phyloP scores from a whole-genome alignment of 2,329 filamentous ascomycete genomes.

The Sclerotinia spermophila region DNA sequence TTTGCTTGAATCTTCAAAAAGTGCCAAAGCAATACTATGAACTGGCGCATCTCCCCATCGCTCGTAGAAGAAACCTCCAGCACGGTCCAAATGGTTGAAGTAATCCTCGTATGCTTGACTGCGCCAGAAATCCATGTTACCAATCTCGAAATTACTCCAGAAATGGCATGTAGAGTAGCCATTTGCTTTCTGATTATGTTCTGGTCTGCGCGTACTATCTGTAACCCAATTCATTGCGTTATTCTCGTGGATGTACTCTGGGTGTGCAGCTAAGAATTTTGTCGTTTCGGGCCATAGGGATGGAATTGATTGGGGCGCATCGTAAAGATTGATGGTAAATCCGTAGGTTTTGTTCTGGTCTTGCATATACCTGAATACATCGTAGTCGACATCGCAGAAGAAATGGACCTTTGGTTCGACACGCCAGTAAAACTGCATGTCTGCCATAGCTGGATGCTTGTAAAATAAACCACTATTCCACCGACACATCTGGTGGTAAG shows the following conservation, averaged over 20 bases:
- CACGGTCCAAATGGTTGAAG: constrained; percentile 89
- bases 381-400: constrained; percentile 98
- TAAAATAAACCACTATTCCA: constrained; percentile 99
- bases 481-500: constrained; percentile 98
- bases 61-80: constrained; percentile 98
- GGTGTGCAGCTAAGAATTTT: constrained; percentile 83
- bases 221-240: constrained; percentile 87
- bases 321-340: constrained; percentile 97
- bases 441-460: constrained; percentile 81
- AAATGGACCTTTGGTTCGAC: constrained; percentile 98
- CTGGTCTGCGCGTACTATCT: constrained; percentile 70
- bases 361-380: constrained; percentile 96
- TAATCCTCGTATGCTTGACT: constrained; percentile 90
- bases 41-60: constrained; percentile 97
- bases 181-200: constrained; percentile 76
- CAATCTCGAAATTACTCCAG: constrained; percentile 99
- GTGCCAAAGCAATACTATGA: constrained; percentile 84
- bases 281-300: constrained; percentile 93
- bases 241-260: constrained; percentile 74
- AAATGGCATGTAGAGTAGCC: constrained; percentile 99
- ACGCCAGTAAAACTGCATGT: constrained; percentile 93
- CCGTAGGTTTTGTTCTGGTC: constrained; percentile 99
- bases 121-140: constrained; percentile 87
- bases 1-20: constrained; percentile 87
- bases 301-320: constrained; percentile 80